These are phyloP conservation scores for Trichosporon sp. DNA, from an alignment of 1,284 basidiomycete species.

Conservation along the genomic window DNA sequence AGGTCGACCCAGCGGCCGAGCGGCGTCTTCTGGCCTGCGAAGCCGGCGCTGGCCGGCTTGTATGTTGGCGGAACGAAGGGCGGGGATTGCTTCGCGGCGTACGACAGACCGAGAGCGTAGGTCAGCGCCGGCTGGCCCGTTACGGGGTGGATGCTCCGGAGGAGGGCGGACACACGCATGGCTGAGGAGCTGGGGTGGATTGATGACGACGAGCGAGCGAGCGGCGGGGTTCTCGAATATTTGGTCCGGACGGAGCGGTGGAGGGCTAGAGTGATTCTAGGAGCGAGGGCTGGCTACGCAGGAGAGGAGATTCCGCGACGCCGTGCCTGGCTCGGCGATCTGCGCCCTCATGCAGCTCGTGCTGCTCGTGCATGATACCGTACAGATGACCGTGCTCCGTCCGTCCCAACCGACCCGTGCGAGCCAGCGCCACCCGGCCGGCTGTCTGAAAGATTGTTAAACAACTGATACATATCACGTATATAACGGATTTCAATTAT, in stretches of 20 bases:
- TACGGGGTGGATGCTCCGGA: conserved; percentile 7
- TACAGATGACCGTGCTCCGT: too few species aligned
- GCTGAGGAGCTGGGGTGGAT: neutral
- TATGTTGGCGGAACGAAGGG: conserved; percentile 33
- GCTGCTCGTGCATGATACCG: too few species aligned
- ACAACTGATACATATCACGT: neutral
- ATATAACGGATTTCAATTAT: neutral
- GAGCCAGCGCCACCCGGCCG: neutral
- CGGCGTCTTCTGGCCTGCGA: conserved; percentile 16
- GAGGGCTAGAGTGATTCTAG: too few species aligned
- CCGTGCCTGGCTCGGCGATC: neutral
- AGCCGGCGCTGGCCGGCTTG: conserved; percentile 14
- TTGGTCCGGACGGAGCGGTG: neutral
- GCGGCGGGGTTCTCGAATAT: neutral
- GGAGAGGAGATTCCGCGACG: too few species aligned
- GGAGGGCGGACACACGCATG: neutral
- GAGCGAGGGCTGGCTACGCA: too few species aligned
- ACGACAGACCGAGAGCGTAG: conserved; percentile 44
- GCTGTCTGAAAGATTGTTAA: neutral
- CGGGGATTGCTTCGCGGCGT: conserved; percentile 45
- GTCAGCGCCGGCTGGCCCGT: conserved; percentile 18
- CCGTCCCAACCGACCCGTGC: too few species aligned
- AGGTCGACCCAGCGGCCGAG: conserved; percentile 37
- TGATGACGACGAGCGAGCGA: neutral
- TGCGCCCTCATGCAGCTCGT: too few species aligned